phyloP scores from a whole-genome alignment of 2,329 filamentous ascomycete genomes.

The Aspergillus glaucus region DNA sequence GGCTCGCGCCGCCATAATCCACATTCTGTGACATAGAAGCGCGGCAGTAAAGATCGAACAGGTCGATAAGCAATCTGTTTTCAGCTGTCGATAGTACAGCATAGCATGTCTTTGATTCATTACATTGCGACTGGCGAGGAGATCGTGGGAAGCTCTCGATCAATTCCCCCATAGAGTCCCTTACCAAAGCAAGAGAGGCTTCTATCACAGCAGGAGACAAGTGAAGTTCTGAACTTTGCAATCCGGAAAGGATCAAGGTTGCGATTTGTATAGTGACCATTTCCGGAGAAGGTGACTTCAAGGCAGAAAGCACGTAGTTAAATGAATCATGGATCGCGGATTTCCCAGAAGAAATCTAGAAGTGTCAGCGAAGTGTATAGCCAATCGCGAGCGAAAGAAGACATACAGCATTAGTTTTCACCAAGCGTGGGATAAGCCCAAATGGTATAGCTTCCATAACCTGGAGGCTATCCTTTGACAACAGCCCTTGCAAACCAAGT shows the following conservation, averaged over 20 bases:
- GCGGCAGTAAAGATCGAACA: constrained; percentile 20
- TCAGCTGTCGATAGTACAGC: constrained; percentile 11
- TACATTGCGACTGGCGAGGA: constrained; percentile 13
- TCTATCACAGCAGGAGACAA: constrained; percentile 6
- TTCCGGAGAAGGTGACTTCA: constrained; percentile 8
- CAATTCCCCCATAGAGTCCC: constrained; percentile 10
- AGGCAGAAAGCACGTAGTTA: constrained; percentile 15
- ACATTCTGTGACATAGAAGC: constrained; percentile 9
- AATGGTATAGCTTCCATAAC: constrained; percentile 17
- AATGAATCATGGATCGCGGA: constrained; percentile 16
- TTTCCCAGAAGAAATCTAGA: constrained; percentile 15
- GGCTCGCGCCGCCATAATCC: neutral
- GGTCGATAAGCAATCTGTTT: constrained; percentile 20
- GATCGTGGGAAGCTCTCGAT: constrained; percentile 17
- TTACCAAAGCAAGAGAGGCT: constrained; percentile 9
- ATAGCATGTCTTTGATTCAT: constrained; percentile 13
- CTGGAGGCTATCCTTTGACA: constrained; percentile 17
- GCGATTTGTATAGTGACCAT: constrained; percentile 18
- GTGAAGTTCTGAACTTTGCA: constrained; percentile 12
- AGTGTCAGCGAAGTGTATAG: constrained; percentile 8
- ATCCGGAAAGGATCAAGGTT: constrained; percentile 16
- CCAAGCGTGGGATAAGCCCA: constrained; percentile 19
- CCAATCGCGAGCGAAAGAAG: neutral
- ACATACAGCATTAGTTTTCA: constrained; percentile 36
- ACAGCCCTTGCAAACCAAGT: constrained; percentile 18